A percentile compares a stretch with the other conserved stretches of the same genome.
Evolutionary conservation across 2,329 filamentous ascomycete genomes (phyloP).

Genomic region (Arthrobotrys conoides): DNA sequence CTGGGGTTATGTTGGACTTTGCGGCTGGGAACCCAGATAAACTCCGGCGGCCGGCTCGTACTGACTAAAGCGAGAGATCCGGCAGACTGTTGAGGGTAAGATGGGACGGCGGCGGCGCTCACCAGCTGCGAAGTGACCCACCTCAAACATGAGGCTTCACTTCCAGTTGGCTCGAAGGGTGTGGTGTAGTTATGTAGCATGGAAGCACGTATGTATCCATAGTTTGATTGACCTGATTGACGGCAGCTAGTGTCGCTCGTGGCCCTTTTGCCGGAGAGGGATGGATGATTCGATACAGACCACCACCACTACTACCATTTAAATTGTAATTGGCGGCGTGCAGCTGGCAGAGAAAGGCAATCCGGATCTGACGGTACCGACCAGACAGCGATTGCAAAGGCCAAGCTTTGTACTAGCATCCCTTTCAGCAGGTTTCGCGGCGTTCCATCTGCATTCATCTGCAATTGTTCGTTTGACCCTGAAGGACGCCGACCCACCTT

Average conservation of each 20-base stretch:
- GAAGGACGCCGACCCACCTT: conserved; percentile 46
- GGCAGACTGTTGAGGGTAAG: conserved; percentile 43
- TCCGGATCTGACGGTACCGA: conserved; percentile 60
- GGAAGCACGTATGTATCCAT: conserved; percentile 1
- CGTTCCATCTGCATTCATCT: conserved; percentile 46
- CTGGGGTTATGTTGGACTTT: conserved; percentile 44
- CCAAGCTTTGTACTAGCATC: conserved; percentile 57
- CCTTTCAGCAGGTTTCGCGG: conserved; percentile 44
- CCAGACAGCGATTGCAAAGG: conserved; percentile 35
- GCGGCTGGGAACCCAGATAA: conserved; percentile 51
- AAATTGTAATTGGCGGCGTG: conserved; percentile 20
- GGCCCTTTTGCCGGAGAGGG: conserved; percentile 36
- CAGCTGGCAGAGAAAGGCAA: conserved; percentile 32
- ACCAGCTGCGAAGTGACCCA: conserved; percentile 46
- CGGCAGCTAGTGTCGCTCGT: conserved; percentile 49
- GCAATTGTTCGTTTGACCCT: conserved; percentile 28
- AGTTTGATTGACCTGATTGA: conserved; percentile 40
- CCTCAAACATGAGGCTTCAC: conserved; percentile 32
- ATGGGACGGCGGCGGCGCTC: conserved; percentile 56
- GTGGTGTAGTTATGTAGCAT: conserved; percentile 14
- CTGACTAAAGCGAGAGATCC: conserved; percentile 23
- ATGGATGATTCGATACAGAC: conserved; percentile 18
- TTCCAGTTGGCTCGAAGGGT: conserved; percentile 43
- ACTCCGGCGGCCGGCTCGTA: conserved; percentile 37
- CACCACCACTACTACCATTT: conserved; percentile 32